Percentiles rank a stretch among this genome's conserved stretches.
Conservation (phyloP, 306 rosid genomes). For the Rosa persica region DNA sequence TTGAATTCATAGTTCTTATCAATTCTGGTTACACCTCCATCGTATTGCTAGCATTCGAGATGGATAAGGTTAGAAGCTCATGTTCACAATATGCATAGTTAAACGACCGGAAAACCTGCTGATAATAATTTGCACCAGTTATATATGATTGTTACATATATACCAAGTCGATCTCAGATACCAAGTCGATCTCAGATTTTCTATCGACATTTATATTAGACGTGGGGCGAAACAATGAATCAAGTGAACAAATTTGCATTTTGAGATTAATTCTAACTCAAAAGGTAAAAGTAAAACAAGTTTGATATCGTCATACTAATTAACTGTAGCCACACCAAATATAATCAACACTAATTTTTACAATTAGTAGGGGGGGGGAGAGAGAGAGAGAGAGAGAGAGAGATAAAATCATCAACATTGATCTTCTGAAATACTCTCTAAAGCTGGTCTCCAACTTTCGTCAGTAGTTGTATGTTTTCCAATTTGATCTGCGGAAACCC, state of each 20-base stretch:
- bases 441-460: constrained; percentile 53
- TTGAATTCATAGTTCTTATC: not conserved
- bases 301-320: constrained; percentile 24
- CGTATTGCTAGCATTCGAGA: not conserved
- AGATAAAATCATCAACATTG: constrained; percentile 17
- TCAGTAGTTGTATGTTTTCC: constrained; percentile 11
- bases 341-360: constrained; percentile 2
- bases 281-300: constrained; percentile 1
- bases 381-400: constrained; percentile 11
- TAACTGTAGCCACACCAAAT: constrained; percentile 21
- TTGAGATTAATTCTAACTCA: constrained; percentile 14
- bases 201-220: not conserved
- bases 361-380: not conserved
- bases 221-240: not conserved
- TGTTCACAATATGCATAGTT: not conserved
- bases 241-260: not conserved
- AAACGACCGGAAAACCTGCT: not conserved
- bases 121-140: not conserved
- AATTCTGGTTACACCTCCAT: not conserved
- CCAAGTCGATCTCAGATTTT: too few species aligned
- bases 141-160: not conserved
- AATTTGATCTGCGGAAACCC: constrained; percentile 26
- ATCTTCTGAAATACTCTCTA: constrained; percentile 69
- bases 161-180: not conserved
- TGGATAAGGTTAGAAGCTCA: not conserved